Base-by-base conservation (phyloP, 768 basidiomycete species). In the Lactarius psammicola region DNA sequence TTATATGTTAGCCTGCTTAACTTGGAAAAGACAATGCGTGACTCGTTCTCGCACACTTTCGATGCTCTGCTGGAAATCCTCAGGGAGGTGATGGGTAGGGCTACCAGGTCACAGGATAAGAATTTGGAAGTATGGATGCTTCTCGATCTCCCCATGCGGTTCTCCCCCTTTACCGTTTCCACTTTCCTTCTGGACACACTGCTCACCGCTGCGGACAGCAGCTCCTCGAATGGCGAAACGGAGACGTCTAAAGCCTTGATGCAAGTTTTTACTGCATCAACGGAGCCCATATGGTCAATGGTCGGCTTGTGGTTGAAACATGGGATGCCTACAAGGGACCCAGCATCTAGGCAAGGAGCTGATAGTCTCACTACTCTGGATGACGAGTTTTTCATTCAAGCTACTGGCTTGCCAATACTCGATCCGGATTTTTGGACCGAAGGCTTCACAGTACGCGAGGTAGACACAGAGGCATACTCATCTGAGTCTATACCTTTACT, bases 401-500 rank as follows among this genome's bases (percentile, higher is more conserved):
- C 84, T 66, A 90, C 83, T 71, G 87, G 85, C 23, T 77, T 90
- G 53, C 63, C 67, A 10, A 63, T 74, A 38, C 66, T 85, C 71
- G 87, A 89, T 71, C 87, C 87, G 0, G 89, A 92, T 63, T 92
- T 92, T 71, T 94, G 92, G 92, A 77, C 81, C 34, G 86, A 90
- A 49, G 89, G 88, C 0, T 92, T 63, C 26, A 88, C 74, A 77
- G 78, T 3, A 73, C 92, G 66, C 76, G 86, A 44, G 81, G 82
- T 56, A 76, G 73, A 3, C 69, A 74, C 36, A 74, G 73, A 71
- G 33, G 68, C 57, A 40, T 71, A 70, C 26, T 69, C 72, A 57
- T 70, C 65, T 59, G 74, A 70, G 75, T 77, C 63, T 75, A 69
- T 85, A 38, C 90, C 92, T 1, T 72, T 76, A 49, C 90, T 92